Conservation (phyloP, 2,329 filamentous ascomycete genomes). For the Pseudocercospora eumusae region DNA sequence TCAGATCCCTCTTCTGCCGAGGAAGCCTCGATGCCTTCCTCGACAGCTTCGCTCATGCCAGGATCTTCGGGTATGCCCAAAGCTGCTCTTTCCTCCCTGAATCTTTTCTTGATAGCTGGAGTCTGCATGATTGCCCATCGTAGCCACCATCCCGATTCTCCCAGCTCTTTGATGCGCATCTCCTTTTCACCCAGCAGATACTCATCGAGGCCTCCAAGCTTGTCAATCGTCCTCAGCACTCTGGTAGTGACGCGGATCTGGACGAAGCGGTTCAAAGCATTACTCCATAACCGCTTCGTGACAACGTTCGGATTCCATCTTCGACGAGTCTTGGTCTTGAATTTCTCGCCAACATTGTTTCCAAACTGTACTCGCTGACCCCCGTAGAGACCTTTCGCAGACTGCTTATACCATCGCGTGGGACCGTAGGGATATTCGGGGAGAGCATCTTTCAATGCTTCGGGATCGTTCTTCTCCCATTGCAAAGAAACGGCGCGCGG, state of each 20-base stretch:
- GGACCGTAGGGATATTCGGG: constrained; percentile 71
- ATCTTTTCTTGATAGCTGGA: constrained; percentile 63
- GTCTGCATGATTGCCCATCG: constrained; percentile 89
- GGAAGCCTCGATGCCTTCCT: constrained; percentile 19
- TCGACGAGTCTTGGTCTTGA: constrained; percentile 69
- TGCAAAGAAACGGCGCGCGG: constrained; percentile 33
- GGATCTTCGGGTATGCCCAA: constrained; percentile 60
- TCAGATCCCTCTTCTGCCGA: constrained; percentile 19
- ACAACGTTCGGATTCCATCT: constrained; percentile 74
- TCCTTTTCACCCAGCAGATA: constrained; percentile 83
- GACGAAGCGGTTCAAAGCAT: constrained; percentile 62
- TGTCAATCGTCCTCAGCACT: constrained; percentile 69
- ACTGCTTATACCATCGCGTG: constrained; percentile 73
- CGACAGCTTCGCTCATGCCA: constrained; percentile 25
- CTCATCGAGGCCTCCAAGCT: constrained; percentile 84
- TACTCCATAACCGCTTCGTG: constrained; percentile 66
- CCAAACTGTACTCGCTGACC: constrained; percentile 71
- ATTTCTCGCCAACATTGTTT: constrained; percentile 70
- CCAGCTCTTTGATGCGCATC: constrained; percentile 78
- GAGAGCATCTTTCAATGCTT: constrained; percentile 37
- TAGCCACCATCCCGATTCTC: constrained; percentile 85
- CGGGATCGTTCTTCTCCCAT: constrained; percentile 37
- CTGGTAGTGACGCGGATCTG: constrained; percentile 69
- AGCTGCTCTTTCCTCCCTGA: constrained; percentile 63
- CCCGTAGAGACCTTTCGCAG: constrained; percentile 61